These are phyloP conservation scores for Heliamphora pulchella DNA, from an alignment of 179 eudicot species.

Conservation along the genomic window DNA sequence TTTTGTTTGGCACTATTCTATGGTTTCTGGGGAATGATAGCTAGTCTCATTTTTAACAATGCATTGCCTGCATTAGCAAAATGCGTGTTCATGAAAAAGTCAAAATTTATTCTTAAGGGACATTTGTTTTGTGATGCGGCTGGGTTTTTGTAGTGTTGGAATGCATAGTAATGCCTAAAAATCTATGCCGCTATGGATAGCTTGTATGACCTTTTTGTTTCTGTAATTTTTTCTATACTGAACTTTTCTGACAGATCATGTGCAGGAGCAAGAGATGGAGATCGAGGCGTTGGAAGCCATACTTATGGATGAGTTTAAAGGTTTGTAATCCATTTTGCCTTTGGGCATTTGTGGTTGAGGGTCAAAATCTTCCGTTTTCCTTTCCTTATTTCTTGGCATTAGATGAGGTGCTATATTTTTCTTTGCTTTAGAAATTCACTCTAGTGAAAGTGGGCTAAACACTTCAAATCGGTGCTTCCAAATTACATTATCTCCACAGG, in stretches of 20 bases:
- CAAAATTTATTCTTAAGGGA: background rate
- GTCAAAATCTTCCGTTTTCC: background rate
- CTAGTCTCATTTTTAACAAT: background rate
- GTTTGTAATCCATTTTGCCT: constrained; percentile 23
- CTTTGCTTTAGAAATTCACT: constrained; percentile 56
- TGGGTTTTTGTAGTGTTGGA: background rate
- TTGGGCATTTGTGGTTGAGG: background rate
- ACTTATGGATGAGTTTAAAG: constrained; percentile 79
- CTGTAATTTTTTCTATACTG: background rate
- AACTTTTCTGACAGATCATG: constrained; percentile 44
- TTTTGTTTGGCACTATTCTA: background rate
- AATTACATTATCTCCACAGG: constrained; percentile 67
- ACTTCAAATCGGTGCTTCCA: constrained; percentile 81
- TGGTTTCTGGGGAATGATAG: background rate
- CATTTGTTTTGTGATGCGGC: background rate
- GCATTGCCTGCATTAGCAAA: background rate
- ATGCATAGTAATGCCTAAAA: background rate
- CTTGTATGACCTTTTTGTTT: background rate
- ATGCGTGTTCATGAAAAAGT: background rate
- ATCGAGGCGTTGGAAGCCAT: constrained; percentile 83
- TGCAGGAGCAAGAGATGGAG: constrained; percentile 93
- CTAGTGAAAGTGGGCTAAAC: constrained; percentile 89
- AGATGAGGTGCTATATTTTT: background rate
- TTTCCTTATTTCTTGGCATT: background rate
- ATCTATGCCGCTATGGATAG: background rate